These are phyloP conservation scores for Stephanodiscus minutulus DNA, from an alignment of 108 stramenopile species.

Conservation along the genomic window DNA sequence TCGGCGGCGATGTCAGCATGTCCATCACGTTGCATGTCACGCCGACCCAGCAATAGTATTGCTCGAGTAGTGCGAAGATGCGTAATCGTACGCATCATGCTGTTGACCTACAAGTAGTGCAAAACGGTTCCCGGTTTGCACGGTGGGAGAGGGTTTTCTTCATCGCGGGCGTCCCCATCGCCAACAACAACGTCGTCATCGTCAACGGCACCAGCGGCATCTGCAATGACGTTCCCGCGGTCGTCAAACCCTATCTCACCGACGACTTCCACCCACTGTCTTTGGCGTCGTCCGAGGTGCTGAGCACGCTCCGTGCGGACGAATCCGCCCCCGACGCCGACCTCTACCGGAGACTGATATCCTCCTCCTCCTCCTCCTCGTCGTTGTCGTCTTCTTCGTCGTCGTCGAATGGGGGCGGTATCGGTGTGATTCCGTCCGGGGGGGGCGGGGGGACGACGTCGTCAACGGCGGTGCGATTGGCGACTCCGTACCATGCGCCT, in stretches of 20 bases:
- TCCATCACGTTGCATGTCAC: no score
- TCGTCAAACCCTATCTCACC: slow-evolving; percentile 59
- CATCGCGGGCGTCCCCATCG: no score
- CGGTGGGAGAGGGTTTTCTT: no score
- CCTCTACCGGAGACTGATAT: slow-evolving; percentile 70
- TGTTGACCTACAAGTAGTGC: no score
- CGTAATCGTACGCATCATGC: no score
- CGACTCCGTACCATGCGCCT: no score
- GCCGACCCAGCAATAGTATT: no score
- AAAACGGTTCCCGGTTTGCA: no score
- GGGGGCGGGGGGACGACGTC: slow-evolving; percentile 20
- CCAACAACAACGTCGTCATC: background rate
- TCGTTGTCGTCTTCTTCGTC: background rate
- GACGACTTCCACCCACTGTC: slow-evolving; percentile 80
- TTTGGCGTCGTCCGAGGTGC: slow-evolving; percentile 61
- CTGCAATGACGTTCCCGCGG: slow-evolving; percentile 3
- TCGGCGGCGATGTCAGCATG: no score
- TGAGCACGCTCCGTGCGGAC: slow-evolving; percentile 71
- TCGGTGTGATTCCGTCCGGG: no score
- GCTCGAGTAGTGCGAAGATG: no score
- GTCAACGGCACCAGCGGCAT: background rate
- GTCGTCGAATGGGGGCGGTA: no score
- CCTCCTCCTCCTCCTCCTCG: slow-evolving; percentile 10
- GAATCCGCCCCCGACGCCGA: slow-evolving; percentile 77
- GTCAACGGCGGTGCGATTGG: background rate